Base-by-base conservation (phyloP, 331 rosid genomes). In the Acacia concinna region DNA sequence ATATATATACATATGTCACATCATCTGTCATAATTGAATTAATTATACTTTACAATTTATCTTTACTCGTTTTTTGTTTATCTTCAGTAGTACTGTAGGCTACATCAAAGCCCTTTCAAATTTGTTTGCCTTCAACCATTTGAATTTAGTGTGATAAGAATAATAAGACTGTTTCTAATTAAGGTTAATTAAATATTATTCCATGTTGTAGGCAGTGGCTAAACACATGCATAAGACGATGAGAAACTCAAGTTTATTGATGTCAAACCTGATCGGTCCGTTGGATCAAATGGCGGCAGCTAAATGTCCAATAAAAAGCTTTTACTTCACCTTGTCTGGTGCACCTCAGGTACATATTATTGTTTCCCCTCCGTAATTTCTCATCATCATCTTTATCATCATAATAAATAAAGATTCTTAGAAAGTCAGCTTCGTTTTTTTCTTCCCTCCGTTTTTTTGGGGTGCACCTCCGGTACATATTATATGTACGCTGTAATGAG, bases 191-290 rank as follows among this genome's bases (percentile, higher is more conserved):
- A 23, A 54, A 8, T 23, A 6, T 35, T 47, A 17, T 1, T 6
- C 7, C 20, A 15, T 15, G 52, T 15, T 63, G 68, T 59, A 82
- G 85, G 82, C 71, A 23, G 79, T 78, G 30, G 71, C 70, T 8
- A 78, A 51, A 37, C 62, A 72, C 76, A 0, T 72, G 0, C 23
- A 43, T 13, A 78, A 44, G 27, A 72, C 9, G 27, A 3, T 82
- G 82, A 65, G 15, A 12, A 82, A 72, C 44, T 66, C 82, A 64
- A 82, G 85, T 73, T 44, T 72, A 21, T 27, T 68, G 15, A 82
- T 77, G 41, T 71, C 85, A 6, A 35, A 54, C 71, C 52, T 82
- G 82, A n/a, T 77, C 31, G 79, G 85, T 25, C 85, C 82, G 43
- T 11, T 54, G 47, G 78, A 76, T 28, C 41, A 62, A 40, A 30